phyloP scores from a whole-genome alignment of 164 flowering plant genomes.

The Kalanchoe fedtschenkoi region DNA sequence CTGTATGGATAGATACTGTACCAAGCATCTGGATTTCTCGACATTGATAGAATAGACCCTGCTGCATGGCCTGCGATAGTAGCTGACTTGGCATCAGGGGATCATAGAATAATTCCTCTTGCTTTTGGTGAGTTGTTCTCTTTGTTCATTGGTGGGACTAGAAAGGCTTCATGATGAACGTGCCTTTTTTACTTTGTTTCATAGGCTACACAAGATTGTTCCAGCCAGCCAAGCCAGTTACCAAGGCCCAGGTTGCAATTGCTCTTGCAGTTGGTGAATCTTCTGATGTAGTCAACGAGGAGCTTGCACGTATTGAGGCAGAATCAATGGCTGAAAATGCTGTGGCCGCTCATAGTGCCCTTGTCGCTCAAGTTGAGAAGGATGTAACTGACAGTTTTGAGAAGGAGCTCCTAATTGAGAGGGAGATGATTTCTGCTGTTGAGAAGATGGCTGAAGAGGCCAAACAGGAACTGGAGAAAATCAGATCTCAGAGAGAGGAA shows the following conservation, averaged over 20 bases:
- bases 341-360: constrained; percentile 78
- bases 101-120: constrained; percentile 73
- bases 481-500: constrained; percentile 58
- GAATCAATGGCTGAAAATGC: constrained; percentile 91
- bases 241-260: constrained; percentile 95
- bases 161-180: neutral
- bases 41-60: constrained; percentile 74
- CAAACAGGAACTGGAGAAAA: constrained; percentile 53
- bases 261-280: constrained; percentile 87
- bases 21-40: constrained; percentile 71
- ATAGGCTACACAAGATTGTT: constrained; percentile 85
- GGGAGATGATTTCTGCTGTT: constrained; percentile 59
- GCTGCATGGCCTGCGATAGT: constrained; percentile 96
- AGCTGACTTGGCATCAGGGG: constrained; percentile 78
- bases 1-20: constrained; percentile 40
- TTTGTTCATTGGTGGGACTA: neutral
- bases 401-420: constrained; percentile 63
- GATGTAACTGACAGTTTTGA: constrained; percentile 71
- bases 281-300: constrained; percentile 78
- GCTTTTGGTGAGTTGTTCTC: constrained; percentile 64
- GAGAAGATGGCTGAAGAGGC: constrained; percentile 89
- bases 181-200: neutral
- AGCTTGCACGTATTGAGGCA: constrained; percentile 96
- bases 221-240: constrained; percentile 94
- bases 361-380: constrained; percentile 86